Conservation (phyloP, 805 yeast genomes). For the Helenozyma rhizophorensis region DNA sequence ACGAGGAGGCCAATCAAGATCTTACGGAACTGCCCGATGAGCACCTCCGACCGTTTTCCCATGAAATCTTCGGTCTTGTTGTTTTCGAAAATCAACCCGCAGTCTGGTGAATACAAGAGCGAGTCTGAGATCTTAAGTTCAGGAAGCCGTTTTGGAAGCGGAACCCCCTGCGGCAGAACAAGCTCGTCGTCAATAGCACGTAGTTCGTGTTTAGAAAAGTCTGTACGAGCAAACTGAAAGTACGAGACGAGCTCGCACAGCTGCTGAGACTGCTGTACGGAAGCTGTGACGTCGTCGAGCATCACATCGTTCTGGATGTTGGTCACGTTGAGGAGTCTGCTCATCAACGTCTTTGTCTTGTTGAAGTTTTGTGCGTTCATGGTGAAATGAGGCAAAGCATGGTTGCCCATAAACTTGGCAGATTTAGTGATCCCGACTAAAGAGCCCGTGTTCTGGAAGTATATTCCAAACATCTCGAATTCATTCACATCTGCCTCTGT, state of each 20-base stretch:
- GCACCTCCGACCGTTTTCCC: slow-evolving; percentile 61
- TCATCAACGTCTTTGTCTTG: slow-evolving; percentile 40
- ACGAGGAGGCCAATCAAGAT: slow-evolving; percentile 44
- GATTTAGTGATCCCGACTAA: slow-evolving; percentile 54
- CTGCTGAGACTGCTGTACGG: slow-evolving; percentile 27
- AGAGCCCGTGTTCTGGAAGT: slow-evolving; percentile 64
- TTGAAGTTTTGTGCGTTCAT: slow-evolving; percentile 40
- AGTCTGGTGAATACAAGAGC: slow-evolving; percentile 81
- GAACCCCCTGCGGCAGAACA: slow-evolving; percentile 71
- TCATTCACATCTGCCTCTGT: slow-evolving; percentile 47
- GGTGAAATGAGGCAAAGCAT: slow-evolving; percentile 56
- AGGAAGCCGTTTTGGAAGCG: slow-evolving; percentile 55
- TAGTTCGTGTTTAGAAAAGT: slow-evolving; percentile 48
- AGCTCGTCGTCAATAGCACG: slow-evolving; percentile 69
- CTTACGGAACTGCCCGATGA: slow-evolving; percentile 30
- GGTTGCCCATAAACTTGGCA: slow-evolving; percentile 60
- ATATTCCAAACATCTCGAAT: slow-evolving; percentile 54
- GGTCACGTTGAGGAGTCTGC: slow-evolving; percentile 42
- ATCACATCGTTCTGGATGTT: slow-evolving; percentile 34
- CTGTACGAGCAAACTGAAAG: slow-evolving; percentile 65
- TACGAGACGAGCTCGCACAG: slow-evolving; percentile 71
- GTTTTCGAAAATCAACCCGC: slow-evolving; percentile 54
- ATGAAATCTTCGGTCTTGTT: slow-evolving; percentile 16
- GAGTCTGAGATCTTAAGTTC: slow-evolving; percentile 49
- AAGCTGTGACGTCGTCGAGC: slow-evolving; percentile 33